These are phyloP conservation scores for Notholithocarpus densiflorus DNA, from an alignment of 306 rosid genomes.

Conservation along the genomic window DNA sequence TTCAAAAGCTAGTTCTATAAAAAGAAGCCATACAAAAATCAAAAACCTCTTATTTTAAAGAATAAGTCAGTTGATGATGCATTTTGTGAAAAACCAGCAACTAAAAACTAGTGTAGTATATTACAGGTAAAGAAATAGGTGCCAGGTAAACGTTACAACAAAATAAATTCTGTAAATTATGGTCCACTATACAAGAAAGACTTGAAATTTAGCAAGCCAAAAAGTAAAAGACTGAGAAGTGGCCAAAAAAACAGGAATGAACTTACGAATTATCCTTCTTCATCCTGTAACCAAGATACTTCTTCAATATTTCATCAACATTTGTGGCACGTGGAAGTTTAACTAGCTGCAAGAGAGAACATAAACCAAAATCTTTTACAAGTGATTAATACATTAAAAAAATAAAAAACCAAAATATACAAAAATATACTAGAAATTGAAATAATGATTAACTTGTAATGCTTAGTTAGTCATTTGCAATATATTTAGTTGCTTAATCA, in stretches of 20 bases:
- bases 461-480: too few species aligned
- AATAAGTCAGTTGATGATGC: neutral
- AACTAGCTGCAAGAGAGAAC: slow-evolving; percentile 61
- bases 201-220: neutral
- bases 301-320: slow-evolving; percentile 66
- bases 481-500: too few species aligned
- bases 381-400: neutral
- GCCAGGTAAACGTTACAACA: neutral
- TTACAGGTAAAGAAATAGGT: neutral
- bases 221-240: slow-evolving; percentile 9
- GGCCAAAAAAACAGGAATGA: slow-evolving; percentile 5
- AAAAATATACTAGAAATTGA: neutral
- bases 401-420: neutral
- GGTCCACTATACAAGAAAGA: neutral
- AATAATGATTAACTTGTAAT: too few species aligned
- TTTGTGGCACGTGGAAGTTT: slow-evolving; percentile 84
- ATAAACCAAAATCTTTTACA: slow-evolving; percentile 16
- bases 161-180: neutral
- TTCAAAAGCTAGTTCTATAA: too few species aligned
- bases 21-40: too few species aligned
- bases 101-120: neutral
- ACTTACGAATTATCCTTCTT: slow-evolving; percentile 76
- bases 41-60: too few species aligned
- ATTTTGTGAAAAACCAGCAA: neutral
- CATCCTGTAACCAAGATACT: slow-evolving; percentile 57